These are phyloP conservation scores for Saitozyma sp. DNA, from an alignment of 768 basidiomycete species.

Conservation along the genomic window DNA sequence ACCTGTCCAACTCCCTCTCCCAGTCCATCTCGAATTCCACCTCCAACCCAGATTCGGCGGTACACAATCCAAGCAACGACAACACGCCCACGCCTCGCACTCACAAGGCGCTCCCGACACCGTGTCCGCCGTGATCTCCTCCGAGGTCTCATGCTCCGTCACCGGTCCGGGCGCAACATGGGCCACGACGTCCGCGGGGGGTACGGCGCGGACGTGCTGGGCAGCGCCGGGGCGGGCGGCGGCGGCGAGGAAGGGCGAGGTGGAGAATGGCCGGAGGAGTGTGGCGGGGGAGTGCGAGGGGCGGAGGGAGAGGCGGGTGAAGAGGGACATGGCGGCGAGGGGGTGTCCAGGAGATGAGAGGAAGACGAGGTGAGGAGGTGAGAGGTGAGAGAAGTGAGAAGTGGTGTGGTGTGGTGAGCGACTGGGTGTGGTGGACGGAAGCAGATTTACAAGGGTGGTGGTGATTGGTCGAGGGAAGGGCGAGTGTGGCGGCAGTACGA, in stretches of 20 bases:
- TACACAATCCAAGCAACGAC: not conserved
- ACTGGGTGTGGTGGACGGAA: no score
- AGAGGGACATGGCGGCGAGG: not conserved
- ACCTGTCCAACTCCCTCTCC: no score
- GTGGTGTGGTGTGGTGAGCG: no score
- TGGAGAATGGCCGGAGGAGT: not conserved
- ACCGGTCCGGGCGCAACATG: slow-evolving; percentile 14
- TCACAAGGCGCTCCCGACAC: slow-evolving; percentile 83
- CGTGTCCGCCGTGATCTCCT: slow-evolving; percentile 73
- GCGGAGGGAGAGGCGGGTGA: not conserved
- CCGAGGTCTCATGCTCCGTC: slow-evolving; percentile 43
- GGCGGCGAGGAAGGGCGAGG: not conserved
- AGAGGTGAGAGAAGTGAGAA: no score
- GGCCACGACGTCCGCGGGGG: slow-evolving; percentile 26
- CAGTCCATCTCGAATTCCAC: no score
- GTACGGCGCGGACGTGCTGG: not conserved
- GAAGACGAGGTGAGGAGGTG: no score
- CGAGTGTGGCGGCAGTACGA: no score
- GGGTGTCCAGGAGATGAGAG: not conserved
- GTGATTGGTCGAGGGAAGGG: no score
- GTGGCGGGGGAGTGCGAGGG: not conserved
- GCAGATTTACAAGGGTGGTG: no score
- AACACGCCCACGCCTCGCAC: slow-evolving; percentile 30
- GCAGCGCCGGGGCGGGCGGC: not conserved
- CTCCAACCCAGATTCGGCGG: no score